phyloP scores from a whole-genome alignment of 1,139 yeast species.

The Sugiyamaella paludigena region DNA sequence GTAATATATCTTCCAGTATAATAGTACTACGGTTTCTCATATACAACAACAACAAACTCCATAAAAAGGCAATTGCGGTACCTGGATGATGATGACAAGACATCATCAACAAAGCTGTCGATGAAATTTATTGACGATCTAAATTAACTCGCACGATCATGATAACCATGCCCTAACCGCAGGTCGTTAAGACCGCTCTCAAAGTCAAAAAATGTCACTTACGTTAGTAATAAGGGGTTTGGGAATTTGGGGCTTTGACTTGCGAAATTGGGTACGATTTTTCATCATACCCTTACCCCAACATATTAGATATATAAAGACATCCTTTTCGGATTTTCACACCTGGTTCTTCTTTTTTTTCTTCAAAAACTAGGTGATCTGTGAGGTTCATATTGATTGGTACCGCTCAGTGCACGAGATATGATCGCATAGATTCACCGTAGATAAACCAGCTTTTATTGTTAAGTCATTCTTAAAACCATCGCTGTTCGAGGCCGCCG shows the following conservation, averaged over 20 bases:
- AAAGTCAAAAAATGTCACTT: too few species aligned
- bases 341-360: constrained; percentile 1
- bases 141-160: too few species aligned
- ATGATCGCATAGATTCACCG: neutral
- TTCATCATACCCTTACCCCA: constrained; percentile 10
- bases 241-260: too few species aligned
- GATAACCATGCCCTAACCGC: too few species aligned
- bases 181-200: too few species aligned
- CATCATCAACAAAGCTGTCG: too few species aligned
- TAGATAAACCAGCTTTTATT: constrained; percentile 6
- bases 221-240: neutral
- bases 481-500: constrained; percentile 92
- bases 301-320: neutral
- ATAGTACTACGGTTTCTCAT: too few species aligned
- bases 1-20: neutral
- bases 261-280: too few species aligned
- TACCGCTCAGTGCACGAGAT: constrained; percentile 13
- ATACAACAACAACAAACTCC: too few species aligned
- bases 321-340: neutral
- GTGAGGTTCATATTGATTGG: constrained; percentile 5
- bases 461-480: constrained; percentile 68
- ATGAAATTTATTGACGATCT: too few species aligned
- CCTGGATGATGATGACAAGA: too few species aligned
- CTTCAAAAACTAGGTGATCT: constrained; percentile 2
- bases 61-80: too few species aligned